These are phyloP conservation scores for Amphirosellinia nigrospora DNA, from an alignment of 495 filamentous ascomycete species.

Conservation along the genomic window DNA sequence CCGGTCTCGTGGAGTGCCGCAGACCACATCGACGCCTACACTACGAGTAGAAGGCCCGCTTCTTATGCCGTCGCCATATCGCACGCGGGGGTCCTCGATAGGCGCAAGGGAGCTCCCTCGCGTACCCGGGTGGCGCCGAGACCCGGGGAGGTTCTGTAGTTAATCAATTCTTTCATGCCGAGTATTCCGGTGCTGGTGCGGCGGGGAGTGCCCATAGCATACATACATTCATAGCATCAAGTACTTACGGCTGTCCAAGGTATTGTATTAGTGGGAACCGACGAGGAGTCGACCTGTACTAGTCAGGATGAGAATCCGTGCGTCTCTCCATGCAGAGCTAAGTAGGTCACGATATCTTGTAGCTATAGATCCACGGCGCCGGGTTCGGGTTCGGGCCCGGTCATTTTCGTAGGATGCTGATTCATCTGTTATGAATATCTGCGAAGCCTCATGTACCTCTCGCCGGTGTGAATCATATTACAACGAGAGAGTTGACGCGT, in stretches of 20 bases:
- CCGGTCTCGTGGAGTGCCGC: slow-evolving; percentile 1
- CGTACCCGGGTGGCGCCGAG: slow-evolving; percentile 2
- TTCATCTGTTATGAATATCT: not conserved
- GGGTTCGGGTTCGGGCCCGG: not conserved
- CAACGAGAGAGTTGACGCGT: not conserved
- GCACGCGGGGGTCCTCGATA: slow-evolving; percentile 13
- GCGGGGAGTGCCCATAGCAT: not conserved
- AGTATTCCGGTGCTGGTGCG: slow-evolving; percentile 3
- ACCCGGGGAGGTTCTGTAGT: not conserved
- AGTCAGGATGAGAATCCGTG: slow-evolving; percentile 9
- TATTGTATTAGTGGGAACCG: slow-evolving; percentile 4
- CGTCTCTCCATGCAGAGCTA: not conserved
- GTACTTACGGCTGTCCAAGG: not conserved
- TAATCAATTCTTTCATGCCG: not conserved
- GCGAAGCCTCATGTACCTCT: not conserved
- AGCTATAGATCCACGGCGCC: not conserved
- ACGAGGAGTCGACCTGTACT: not conserved
- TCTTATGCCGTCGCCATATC: slow-evolving; percentile 5
- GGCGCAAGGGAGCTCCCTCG: not conserved
- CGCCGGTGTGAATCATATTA: not conserved
- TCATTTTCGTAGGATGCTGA: not conserved
- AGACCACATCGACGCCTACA: slow-evolving; percentile 12
- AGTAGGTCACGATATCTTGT: slow-evolving; percentile 5
- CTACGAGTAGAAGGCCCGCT: not conserved
- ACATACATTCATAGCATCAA: not conserved